Percentiles rank a stretch among this genome's conserved stretches.
Conservation (phyloP, 495 filamentous ascomycete species). For the Penicillium steckii region DNA sequence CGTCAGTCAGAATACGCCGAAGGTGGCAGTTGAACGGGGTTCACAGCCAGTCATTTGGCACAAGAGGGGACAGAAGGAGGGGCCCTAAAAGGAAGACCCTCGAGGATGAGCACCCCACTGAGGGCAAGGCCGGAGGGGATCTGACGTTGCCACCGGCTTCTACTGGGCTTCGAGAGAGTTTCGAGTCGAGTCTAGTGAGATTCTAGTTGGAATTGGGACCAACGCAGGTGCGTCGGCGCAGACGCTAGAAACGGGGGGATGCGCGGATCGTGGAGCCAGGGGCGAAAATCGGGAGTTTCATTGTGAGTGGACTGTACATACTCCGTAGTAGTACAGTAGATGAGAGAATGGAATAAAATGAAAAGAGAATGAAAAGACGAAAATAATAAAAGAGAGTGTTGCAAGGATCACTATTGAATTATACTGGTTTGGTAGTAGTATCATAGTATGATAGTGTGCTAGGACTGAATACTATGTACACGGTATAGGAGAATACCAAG, state of each 20-base stretch:
- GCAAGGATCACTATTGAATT: too few relatives aligned
- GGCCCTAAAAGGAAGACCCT: too few relatives aligned
- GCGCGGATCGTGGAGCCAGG: constrained; percentile 28
- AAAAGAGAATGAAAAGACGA: too few relatives aligned
- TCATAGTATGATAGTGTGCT: too few relatives aligned
- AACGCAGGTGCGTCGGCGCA: constrained; percentile 9
- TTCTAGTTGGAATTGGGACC: constrained; percentile 20
- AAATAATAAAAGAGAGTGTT: too few relatives aligned
- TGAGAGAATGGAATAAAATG: neutral
- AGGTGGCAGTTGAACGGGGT: neutral
- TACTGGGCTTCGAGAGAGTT: constrained; percentile 16
- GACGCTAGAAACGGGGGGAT: constrained; percentile 24
- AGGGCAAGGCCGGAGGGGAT: neutral
- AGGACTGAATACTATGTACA: too few relatives aligned
- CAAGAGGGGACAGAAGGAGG: neutral
- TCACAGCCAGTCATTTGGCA: neutral
- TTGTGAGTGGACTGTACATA: constrained; percentile 16
- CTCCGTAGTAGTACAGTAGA: neutral
- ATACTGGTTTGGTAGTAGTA: too few relatives aligned
- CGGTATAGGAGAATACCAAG: too few relatives aligned
- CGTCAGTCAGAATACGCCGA: neutral
- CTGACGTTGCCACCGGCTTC: constrained; percentile 22
- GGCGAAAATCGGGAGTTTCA: constrained; percentile 13
- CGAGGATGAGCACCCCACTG: constrained; percentile 6
- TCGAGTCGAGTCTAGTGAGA: constrained; percentile 22